These are phyloP conservation scores for Cordia subcordata DNA, from an alignment of 257 asterid species.

Conservation along the genomic window DNA sequence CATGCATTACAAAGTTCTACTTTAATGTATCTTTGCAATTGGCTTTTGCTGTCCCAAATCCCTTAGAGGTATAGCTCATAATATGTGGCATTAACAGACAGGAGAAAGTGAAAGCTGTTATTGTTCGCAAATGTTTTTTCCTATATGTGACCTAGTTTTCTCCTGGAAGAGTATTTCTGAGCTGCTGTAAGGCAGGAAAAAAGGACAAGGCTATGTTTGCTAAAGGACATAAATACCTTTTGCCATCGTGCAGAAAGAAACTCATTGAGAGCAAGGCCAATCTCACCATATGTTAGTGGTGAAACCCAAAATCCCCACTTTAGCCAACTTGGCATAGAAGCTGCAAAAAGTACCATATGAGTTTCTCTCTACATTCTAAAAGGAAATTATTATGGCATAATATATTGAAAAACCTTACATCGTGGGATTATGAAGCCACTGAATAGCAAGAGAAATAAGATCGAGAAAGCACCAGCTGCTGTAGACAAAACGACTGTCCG, in stretches of 20 bases:
- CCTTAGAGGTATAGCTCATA: no score
- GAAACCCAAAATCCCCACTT: constrained; percentile 71
- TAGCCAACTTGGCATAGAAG: constrained; percentile 66
- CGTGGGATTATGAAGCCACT: constrained; percentile 62
- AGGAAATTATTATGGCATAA: background rate
- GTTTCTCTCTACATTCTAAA: background rate
- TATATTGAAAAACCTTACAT: constrained; percentile 29
- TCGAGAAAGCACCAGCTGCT: constrained; percentile 37
- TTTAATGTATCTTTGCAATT: no score
- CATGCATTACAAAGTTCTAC: no score
- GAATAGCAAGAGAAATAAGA: constrained; percentile 35
- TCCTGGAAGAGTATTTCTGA: background rate
- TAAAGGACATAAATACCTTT: constrained; percentile 23
- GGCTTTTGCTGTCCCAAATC: no score
- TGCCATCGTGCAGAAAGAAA: constrained; percentile 64
- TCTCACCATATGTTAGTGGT: constrained; percentile 67
- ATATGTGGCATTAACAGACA: no score
- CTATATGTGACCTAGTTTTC: background rate
- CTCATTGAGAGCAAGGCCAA: constrained; percentile 58
- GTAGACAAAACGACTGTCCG: constrained; percentile 45
- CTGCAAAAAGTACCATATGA: constrained; percentile 34
- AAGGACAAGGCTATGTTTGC: background rate
- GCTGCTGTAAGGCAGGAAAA: background rate
- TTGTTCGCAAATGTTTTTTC: no score
- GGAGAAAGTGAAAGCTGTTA: no score